These are phyloP conservation scores for Cladosporium sp. DNA, from an alignment of 2,329 filamentous ascomycete genomes.

Conservation along the genomic window DNA sequence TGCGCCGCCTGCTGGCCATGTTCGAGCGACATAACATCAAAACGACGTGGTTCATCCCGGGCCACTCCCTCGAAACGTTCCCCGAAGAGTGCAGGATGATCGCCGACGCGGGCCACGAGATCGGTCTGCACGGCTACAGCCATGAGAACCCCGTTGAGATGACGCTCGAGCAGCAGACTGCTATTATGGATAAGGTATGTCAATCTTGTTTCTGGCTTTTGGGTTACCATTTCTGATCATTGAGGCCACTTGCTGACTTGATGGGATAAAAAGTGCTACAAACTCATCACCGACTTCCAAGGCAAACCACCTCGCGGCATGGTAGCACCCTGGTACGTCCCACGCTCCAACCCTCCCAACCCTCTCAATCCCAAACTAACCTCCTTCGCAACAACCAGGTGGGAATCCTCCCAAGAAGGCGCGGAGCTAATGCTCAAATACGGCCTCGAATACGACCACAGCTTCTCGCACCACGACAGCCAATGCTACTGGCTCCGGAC, in stretches of 20 bases:
- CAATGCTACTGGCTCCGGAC: conserved; percentile 61
- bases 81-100: conserved; percentile 61
- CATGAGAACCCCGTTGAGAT: conserved; percentile 71
- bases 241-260: no score
- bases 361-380: neutral
- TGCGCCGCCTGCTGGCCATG: conserved; percentile 62
- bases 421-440: conserved; percentile 62
- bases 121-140: conserved; percentile 67
- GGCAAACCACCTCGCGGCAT: conserved; percentile 69
- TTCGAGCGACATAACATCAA: conserved; percentile 71
- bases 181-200: conserved; percentile 61
- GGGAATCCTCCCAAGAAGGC: conserved; percentile 67
- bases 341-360: neutral
- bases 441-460: conserved; percentile 67
- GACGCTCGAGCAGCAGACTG: conserved; percentile 70
- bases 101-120: conserved; percentile 62
- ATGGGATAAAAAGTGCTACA: conserved; percentile 62
- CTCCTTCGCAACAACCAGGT: no score
- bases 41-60: conserved; percentile 62
- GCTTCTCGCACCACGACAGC: conserved; percentile 62
- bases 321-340: conserved; percentile 60
- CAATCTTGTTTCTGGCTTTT: neutral
- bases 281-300: conserved; percentile 66
- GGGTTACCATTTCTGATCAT: no score
- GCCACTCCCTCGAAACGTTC: conserved; percentile 62